Percentiles rank a stretch among this genome's conserved stretches.
Conservation (phyloP, 345 rosid genomes). For the Hypericum androsaemum region DNA sequence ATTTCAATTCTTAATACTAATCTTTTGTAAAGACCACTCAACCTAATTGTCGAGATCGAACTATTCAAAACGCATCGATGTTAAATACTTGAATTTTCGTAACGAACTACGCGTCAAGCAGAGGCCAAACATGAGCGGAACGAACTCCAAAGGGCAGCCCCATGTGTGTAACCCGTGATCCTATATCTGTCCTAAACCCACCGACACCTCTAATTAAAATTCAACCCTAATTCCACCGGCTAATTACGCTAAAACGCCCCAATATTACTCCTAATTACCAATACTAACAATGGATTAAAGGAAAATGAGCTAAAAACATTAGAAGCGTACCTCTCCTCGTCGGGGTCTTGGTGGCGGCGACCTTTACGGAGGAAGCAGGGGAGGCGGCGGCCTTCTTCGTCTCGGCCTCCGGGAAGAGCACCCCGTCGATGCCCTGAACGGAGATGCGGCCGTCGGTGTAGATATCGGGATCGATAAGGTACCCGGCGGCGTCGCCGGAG, state of each 20-base stretch:
- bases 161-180: neutral
- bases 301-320: neutral
- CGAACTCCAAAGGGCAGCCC: neutral
- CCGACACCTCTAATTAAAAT: conserved; percentile 4
- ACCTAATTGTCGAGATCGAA: no score
- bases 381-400: conserved; percentile 15
- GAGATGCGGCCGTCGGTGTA: conserved; percentile 90
- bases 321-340: conserved; percentile 70
- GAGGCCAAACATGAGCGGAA: no score
- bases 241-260: no score
- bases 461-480: conserved; percentile 92
- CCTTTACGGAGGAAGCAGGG: conserved; percentile 10
- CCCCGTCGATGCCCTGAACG: conserved; percentile 87
- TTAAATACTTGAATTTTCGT: no score
- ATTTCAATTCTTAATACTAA: no score
- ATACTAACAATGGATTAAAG: neutral
- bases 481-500: conserved; percentile 58
- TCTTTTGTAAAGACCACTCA: no score
- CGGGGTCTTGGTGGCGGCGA: conserved; percentile 18
- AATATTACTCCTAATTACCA: no score
- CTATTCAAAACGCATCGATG: no score
- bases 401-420: conserved; percentile 60
- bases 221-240: neutral
- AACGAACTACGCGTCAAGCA: no score
- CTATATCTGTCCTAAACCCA: conserved; percentile 1